Evolutionary conservation across 306 rosid genomes (phyloP), one percentile per base, ranked within the genome.

Genomic region (barrel medic (Medicago truncatula)): DNA sequence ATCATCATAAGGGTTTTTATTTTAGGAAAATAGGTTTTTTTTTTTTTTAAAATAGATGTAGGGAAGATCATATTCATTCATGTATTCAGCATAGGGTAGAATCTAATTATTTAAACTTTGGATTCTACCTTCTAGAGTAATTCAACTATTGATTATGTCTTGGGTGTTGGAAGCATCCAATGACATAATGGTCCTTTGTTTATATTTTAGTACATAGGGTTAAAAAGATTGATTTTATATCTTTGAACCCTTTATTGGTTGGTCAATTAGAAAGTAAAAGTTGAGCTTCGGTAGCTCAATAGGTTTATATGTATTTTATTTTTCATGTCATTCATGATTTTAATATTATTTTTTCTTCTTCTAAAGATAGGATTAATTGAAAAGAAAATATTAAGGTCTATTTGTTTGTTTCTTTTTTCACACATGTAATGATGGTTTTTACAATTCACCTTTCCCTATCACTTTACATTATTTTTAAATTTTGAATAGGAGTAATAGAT

Each of bases 131-230:
- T 81, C 14, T 70, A 77, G 76, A 87, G 90, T 83, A 77, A 84
- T 58, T 79, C 83, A 87, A 54, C 80, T 66, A 86, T 81, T 77
- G 69, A 81, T 69, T 70, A 77, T 81, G 97, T 70, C 88, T 82
- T 15, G 89, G 91, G 71, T 67, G 90, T 83, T 83, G 62, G 89
- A 83, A 93, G 98, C 93, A 89, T 91, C 97, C 94, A 66, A 89
- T 83, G 98, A 82, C 89, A 91, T 58, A 43, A 50, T 58, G 25
- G 44, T 50, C 81, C 53, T 83, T 81, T 88, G 88, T 81, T 90
- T 80, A 85, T 84, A 87, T 71, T 80, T 40, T 11, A 71, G 72
- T 40, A 36, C 38, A 74, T 70, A n/a, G 83, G 96, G 84, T 84
- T 85, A 89, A 81, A 84, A 88, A 89, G 97, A 88, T 85, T 75